Percentiles rank a stretch among this genome's conserved stretches.
Conservation (phyloP, 2,329 filamentous ascomycete species). For the Neofusicoccum umdonicola region DNA sequence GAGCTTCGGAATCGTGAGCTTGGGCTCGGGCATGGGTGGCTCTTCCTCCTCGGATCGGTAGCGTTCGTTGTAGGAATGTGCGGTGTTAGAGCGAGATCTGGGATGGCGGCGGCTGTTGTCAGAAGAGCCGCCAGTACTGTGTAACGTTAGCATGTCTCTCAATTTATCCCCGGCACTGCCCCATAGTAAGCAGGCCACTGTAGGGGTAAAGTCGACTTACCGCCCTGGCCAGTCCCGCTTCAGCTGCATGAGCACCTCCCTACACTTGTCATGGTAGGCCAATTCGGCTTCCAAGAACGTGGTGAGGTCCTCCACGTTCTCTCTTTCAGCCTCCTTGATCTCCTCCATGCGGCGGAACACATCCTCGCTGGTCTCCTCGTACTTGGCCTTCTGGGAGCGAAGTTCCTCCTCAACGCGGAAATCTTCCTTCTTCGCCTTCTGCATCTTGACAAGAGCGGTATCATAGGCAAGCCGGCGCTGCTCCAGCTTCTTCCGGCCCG, state of each 20-base stretch:
- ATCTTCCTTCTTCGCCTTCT: slow-evolving; percentile 91
- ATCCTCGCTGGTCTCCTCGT: slow-evolving; percentile 92
- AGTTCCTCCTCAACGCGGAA: slow-evolving; percentile 91
- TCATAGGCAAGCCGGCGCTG: slow-evolving; percentile 86
- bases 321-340: slow-evolving; percentile 86
- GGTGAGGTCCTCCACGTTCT: slow-evolving; percentile 76
- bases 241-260: slow-evolving; percentile 72
- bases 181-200: slow-evolving; percentile 22
- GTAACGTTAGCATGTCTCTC: slow-evolving; percentile 24
- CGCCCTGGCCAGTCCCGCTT: slow-evolving; percentile 67
- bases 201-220: slow-evolving; percentile 39
- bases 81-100: slow-evolving; percentile 62
- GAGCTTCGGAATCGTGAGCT: slow-evolving; percentile 44
- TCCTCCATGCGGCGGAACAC: slow-evolving; percentile 92
- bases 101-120: slow-evolving; percentile 41
- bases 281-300: slow-evolving; percentile 85
- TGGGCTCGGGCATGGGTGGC: slow-evolving; percentile 48
- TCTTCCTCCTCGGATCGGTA: slow-evolving; percentile 59
- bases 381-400: slow-evolving; percentile 87
- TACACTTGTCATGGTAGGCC: slow-evolving; percentile 85
- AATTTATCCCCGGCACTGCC: slow-evolving; percentile 25
- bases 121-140: slow-evolving; percentile 24
- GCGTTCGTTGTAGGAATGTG: slow-evolving; percentile 61
- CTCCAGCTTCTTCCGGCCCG: slow-evolving; percentile 92
- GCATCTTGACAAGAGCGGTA: slow-evolving; percentile 82